phyloP scores from a whole-genome alignment of 2,329 filamentous ascomycete species.

The Saccharata proteae region DNA sequence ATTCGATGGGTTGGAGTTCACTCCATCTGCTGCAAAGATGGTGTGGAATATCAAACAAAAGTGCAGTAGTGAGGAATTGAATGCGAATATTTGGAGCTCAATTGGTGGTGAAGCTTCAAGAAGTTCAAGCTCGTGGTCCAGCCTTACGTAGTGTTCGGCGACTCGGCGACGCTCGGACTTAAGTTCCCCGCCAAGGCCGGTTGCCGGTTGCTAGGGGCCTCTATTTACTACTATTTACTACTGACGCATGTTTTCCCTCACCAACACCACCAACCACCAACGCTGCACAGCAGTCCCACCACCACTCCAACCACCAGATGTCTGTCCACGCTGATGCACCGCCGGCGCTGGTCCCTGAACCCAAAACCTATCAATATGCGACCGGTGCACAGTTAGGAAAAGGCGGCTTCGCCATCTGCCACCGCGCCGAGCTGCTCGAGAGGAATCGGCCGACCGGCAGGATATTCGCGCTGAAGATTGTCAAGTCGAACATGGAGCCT shows the following conservation, averaged over 20 bases:
- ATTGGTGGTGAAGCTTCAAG: too few species aligned
- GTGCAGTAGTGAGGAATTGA: too few species aligned
- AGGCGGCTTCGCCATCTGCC: conserved; percentile 73
- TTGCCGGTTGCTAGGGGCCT: too few species aligned
- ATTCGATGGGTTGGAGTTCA: too few species aligned
- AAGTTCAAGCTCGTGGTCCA: too few species aligned
- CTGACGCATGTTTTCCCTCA: neutral
- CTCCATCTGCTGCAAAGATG: too few species aligned
- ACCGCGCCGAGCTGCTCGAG: conserved; percentile 54
- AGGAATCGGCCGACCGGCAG: conserved; percentile 46
- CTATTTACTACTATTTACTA: too few species aligned
- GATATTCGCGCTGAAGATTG: conserved; percentile 67
- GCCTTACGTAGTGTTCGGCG: too few species aligned
- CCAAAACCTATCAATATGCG: conserved; percentile 59
- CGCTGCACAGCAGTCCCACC: conserved; percentile 2
- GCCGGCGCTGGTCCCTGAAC: conserved; percentile 50
- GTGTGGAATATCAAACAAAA: too few species aligned
- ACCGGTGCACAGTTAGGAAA: conserved; percentile 65
- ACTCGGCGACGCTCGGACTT: too few species aligned
- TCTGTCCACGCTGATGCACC: conserved; percentile 40
- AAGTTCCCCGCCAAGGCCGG: too few species aligned
- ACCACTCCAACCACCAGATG: conserved; percentile 11
- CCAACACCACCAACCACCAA: conserved; percentile 3
- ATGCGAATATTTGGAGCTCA: too few species aligned
- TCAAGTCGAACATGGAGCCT: conserved; percentile 67